phyloP scores from a whole-genome alignment of 2,329 filamentous ascomycete genomes.

The Colletotrichum plurivorum region DNA sequence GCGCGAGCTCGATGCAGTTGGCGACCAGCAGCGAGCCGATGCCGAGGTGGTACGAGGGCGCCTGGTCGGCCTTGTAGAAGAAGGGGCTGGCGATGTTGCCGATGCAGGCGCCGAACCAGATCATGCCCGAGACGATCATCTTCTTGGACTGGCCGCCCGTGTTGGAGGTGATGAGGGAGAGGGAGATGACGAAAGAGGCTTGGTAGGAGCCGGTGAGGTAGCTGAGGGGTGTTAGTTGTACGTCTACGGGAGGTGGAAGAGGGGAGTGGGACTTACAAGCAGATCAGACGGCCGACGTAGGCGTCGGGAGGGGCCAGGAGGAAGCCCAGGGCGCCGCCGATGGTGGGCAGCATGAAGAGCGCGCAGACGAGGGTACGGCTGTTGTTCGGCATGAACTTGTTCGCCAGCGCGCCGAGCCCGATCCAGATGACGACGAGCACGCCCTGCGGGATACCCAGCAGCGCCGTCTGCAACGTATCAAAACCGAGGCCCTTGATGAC shows the following conservation, averaged over 20 bases:
- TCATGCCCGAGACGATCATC: constrained; percentile 73
- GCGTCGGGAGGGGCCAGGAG: constrained; percentile 65
- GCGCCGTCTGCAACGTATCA: constrained; percentile 51
- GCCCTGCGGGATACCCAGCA: constrained; percentile 56
- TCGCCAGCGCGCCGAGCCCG: constrained; percentile 56
- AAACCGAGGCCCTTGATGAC: constrained; percentile 73
- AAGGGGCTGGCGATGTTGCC: constrained; percentile 75
- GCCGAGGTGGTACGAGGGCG: constrained; percentile 56
- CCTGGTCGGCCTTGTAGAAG: constrained; percentile 71
- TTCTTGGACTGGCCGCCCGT: constrained; percentile 73
- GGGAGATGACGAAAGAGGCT: constrained; percentile 55
- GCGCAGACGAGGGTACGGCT: constrained; percentile 67
- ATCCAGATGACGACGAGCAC: constrained; percentile 55
- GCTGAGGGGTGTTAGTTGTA: constrained; percentile 30
- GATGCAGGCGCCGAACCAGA: constrained; percentile 72
- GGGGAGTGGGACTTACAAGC: constrained; percentile 56
- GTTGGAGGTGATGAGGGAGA: constrained; percentile 65
- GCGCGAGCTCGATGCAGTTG: constrained; percentile 54
- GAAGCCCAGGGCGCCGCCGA: constrained; percentile 71
- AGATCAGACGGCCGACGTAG: constrained; percentile 68
- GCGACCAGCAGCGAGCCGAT: constrained; percentile 59
- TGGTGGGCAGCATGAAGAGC: constrained; percentile 71
- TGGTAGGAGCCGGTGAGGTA: constrained; percentile 56
- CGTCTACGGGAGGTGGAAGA: neutral
- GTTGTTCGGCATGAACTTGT: constrained; percentile 58